These are phyloP conservation scores for Marasmius oreades DNA, from an alignment of 1,284 basidiomycete genomes.

Conservation along the genomic window DNA sequence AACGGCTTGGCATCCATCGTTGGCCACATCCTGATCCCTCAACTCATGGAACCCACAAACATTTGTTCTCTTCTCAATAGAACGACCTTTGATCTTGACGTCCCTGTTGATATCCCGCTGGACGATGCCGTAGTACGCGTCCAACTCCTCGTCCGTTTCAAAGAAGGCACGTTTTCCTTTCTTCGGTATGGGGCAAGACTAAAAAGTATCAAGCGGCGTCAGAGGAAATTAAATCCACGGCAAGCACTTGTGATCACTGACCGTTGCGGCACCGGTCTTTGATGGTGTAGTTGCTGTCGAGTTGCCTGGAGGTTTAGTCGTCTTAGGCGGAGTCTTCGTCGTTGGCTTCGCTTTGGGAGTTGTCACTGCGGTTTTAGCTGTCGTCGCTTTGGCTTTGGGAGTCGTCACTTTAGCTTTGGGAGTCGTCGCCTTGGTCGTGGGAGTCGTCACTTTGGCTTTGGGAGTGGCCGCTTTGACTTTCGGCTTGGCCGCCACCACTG, in stretches of 20 bases:
- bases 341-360: not conserved
- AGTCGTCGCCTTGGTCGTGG: not conserved
- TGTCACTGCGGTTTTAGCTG: not conserved
- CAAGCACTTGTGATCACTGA: not conserved
- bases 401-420: not conserved
- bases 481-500: not conserved
- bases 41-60: not conserved
- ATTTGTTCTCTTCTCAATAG: not conserved
- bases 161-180: not conserved
- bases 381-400: not conserved
- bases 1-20: not conserved
- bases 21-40: not conserved
- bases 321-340: not conserved
- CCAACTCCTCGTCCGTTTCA: not conserved
- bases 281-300: no score
- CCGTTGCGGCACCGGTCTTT: not conserved
- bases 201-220: not conserved
- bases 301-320: not conserved
- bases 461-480: not conserved
- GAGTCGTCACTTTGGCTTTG: not conserved
- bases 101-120: not conserved
- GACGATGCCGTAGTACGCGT: not conserved
- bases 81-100: not conserved
- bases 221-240: not conserved
- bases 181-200: not conserved